Conservation (phyloP, 805 yeast genomes). For the Saturnispora halmiae region DNA sequence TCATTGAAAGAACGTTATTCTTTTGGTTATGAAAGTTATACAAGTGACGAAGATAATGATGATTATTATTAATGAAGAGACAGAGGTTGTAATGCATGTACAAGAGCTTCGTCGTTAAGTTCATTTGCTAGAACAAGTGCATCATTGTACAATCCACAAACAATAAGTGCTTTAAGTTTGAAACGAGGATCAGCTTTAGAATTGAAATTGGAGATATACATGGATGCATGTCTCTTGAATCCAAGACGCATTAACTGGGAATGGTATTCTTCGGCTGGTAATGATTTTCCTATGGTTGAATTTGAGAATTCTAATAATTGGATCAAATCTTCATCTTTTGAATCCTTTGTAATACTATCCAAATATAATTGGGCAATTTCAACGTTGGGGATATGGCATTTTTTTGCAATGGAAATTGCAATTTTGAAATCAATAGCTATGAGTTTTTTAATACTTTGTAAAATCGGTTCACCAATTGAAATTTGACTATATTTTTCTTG, state of each 20-base stretch:
- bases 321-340: constrained; percentile 47
- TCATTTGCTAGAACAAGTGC: constrained; percentile 2
- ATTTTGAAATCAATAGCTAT: constrained; percentile 40
- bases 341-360: constrained; percentile 35
- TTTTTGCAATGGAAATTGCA: constrained; percentile 41
- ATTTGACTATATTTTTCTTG: constrained; percentile 1
- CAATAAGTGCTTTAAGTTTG: constrained; percentile 5
- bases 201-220: constrained; percentile 47
- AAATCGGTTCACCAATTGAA: constrained; percentile 26
- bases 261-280: constrained; percentile 62
- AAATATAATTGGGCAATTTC: constrained; percentile 49
- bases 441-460: constrained; percentile 40
- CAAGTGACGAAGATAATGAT: constrained; percentile 11
- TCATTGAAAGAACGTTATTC: constrained; percentile 11
- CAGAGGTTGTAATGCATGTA: not conserved
- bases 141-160: constrained; percentile 10
- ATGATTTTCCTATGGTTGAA: constrained; percentile 40
- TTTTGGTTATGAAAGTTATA: constrained; percentile 10
- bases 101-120: not conserved
- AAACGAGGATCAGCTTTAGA: constrained; percentile 16
- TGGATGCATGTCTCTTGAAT: constrained; percentile 49
- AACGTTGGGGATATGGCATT: constrained; percentile 48
- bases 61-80: not conserved
- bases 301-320: constrained; percentile 46
- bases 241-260: constrained; percentile 44